Conservation (phyloP, 106 monocot species). For the Dioscorea dumetorum region DNA sequence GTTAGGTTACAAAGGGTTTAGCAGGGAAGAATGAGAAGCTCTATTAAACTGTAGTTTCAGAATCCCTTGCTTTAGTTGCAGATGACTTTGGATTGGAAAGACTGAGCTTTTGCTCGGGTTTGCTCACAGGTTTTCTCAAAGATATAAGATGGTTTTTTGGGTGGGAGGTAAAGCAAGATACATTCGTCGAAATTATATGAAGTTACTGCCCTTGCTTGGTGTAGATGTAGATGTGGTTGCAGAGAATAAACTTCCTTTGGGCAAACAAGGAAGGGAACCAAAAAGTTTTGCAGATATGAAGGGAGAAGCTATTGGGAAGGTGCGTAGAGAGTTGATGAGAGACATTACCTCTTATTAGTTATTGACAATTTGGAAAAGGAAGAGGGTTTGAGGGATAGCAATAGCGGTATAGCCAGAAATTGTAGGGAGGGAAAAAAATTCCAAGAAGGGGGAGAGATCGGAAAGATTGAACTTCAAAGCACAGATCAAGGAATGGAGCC, state of each 20-base stretch:
- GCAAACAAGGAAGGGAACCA: too few relatives aligned
- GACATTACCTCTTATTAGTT: slow-evolving; percentile 69
- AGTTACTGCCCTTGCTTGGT: slow-evolving; percentile 36
- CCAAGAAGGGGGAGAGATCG: too few relatives aligned
- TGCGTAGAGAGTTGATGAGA: slow-evolving; percentile 51
- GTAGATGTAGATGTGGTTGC: slow-evolving; percentile 34
- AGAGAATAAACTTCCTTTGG: slow-evolving; percentile 1
- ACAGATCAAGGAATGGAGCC: too few relatives aligned
- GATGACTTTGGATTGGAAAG: slow-evolving; percentile 74
- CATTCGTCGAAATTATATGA: slow-evolving; percentile 53
- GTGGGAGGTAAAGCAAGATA: slow-evolving; percentile 59
- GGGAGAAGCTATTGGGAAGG: slow-evolving; percentile 29
- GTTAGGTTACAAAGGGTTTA: not conserved
- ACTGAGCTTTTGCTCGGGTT: slow-evolving; percentile 70
- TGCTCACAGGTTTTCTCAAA: slow-evolving; percentile 45
- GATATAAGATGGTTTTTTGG: slow-evolving; percentile 78
- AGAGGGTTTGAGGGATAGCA: slow-evolving; percentile 81
- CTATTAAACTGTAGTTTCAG: not conserved
- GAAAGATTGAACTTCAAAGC: too few relatives aligned
- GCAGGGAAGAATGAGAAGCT: not conserved
- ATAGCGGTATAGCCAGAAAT: too few relatives aligned
- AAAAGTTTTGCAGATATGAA: slow-evolving; percentile 35
- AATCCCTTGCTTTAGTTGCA: slow-evolving; percentile 44
- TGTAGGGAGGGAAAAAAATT: too few relatives aligned
- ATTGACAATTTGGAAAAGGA: slow-evolving; percentile 74